Conservation (phyloP, 148 eudicot species). For the Cornus suecica region DNA sequence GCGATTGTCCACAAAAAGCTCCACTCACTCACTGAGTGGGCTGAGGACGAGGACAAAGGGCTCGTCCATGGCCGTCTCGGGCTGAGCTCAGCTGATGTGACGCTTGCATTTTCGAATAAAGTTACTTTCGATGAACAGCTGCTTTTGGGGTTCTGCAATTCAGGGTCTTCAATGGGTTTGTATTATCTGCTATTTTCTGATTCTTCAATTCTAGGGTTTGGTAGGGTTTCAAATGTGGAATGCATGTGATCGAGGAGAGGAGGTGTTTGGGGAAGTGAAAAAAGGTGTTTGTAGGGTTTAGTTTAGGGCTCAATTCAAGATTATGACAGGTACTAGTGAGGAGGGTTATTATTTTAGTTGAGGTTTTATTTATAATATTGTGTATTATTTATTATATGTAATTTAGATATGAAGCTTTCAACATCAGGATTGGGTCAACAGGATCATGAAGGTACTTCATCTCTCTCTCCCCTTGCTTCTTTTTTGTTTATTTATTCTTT, state of each 20-base stretch:
- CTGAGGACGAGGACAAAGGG: background rate
- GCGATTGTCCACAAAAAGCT: constrained; percentile 19
- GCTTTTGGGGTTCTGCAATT: background rate
- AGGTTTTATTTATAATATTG: background rate
- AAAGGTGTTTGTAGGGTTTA: background rate
- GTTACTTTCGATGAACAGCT: background rate
- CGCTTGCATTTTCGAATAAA: background rate
- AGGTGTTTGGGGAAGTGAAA: background rate
- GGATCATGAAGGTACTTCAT: constrained; percentile 47
- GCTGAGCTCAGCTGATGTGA: constrained; percentile 25
- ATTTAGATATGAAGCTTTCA: constrained; percentile 55
- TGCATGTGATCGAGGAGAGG: constrained; percentile 13
- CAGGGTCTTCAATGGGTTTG: constrained; percentile 8
- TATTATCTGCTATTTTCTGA: constrained; percentile 21
- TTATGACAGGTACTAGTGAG: constrained; percentile 14
- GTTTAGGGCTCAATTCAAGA: constrained; percentile 18
- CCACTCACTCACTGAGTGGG: background rate
- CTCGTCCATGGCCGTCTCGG: constrained; percentile 15
- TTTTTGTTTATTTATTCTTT: background rate
- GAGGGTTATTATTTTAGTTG: constrained; percentile 14
- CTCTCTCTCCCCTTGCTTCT: background rate
- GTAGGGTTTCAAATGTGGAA: background rate
- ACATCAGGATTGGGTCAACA: constrained; percentile 55
- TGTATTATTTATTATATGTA: background rate
- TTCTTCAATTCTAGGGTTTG: constrained; percentile 6